Conservation (phyloP, 2,329 filamentous ascomycete species). For the Aspergillus thermomutatus region DNA sequence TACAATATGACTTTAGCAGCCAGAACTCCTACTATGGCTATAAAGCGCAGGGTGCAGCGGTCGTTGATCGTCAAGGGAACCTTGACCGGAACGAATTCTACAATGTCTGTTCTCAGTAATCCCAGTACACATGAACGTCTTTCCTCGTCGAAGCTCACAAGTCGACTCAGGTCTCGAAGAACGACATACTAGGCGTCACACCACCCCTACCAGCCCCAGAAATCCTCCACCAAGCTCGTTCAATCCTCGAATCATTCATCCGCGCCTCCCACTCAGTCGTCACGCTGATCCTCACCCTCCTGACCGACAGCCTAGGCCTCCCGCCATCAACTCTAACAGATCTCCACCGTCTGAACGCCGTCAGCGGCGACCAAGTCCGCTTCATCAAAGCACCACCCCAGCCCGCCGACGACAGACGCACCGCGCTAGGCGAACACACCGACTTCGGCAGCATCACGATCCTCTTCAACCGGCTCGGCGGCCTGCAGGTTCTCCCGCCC, state of each 20-base stretch:
- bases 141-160: not conserved
- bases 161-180: conserved; percentile 45
- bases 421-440: conserved; percentile 52
- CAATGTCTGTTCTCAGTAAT: conserved; percentile 39
- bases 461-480: conserved; percentile 55
- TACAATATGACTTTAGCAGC: conserved; percentile 52
- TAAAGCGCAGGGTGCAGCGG: conserved; percentile 46
- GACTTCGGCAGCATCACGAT: conserved; percentile 57
- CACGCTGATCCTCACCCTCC: conserved; percentile 40
- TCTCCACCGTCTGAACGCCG: conserved; percentile 44
- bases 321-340: conserved; percentile 39
- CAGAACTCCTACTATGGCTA: conserved; percentile 54
- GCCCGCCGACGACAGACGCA: conserved; percentile 38
- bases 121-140: not conserved
- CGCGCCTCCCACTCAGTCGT: conserved; percentile 45
- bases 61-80: conserved; percentile 49
- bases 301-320: conserved; percentile 46
- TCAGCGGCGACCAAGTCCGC: conserved; percentile 54
- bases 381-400: conserved; percentile 51
- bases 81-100: conserved; percentile 54
- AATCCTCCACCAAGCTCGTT: conserved; percentile 36
- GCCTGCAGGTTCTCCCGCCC: conserved; percentile 52
- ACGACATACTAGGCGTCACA: conserved; percentile 46
- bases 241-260: conserved; percentile 44
- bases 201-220: conserved; percentile 42